phyloP scores from a whole-genome alignment of 106 monocot species.

The Allium cepa region DNA sequence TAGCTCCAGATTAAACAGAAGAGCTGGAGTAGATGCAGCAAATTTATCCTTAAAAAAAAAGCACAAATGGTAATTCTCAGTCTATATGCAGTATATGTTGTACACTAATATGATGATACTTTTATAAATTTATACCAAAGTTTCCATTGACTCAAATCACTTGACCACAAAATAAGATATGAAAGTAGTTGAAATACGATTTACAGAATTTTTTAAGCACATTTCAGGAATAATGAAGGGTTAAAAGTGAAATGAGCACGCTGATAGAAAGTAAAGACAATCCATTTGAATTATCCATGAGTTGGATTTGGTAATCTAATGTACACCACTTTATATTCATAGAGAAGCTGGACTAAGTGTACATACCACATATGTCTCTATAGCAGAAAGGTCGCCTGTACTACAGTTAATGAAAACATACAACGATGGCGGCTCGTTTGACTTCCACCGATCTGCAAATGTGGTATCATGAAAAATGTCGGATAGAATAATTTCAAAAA shows the following conservation, averaged over 20 bases:
- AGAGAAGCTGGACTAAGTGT: no score
- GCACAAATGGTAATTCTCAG: no score
- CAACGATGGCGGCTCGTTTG: constrained; percentile 67
- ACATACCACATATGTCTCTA: constrained; percentile 99
- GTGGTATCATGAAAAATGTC: not conserved
- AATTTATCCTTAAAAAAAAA: constrained; percentile 51
- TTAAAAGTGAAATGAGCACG: not conserved
- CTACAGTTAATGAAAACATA: constrained; percentile 93
- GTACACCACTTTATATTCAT: no score
- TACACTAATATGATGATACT: no score
- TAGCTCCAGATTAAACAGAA: constrained; percentile 95
- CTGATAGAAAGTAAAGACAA: no score
- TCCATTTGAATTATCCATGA: no score
- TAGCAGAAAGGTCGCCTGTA: constrained; percentile 81
- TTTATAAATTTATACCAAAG: no score
- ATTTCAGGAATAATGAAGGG: not conserved
- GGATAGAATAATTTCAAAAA: not conserved
- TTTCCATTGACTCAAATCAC: not conserved
- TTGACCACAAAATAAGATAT: not conserved
- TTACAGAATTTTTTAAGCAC: no score
- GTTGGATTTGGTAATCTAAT: no score
- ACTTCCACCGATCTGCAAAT: constrained; percentile 32
- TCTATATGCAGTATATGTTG: no score
- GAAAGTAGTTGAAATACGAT: no score
- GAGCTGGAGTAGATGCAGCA: constrained; percentile 54